Base-by-base conservation (phyloP, 352 stramenopile genomes). In the Pythium guiyangense region DNA sequence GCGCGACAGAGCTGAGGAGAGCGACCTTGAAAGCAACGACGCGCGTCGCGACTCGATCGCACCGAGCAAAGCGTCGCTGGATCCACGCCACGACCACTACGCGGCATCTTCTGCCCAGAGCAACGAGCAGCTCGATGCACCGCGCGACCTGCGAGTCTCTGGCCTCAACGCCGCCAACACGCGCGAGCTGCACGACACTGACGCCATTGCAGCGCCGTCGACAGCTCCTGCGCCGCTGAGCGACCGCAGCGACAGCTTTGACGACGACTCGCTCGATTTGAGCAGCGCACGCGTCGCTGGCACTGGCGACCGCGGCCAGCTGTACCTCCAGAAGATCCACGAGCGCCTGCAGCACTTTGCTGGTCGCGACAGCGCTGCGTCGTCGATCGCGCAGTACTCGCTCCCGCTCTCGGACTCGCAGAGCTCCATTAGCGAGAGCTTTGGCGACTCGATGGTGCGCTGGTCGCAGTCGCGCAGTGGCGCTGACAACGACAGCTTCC, bases 371-470 rank as follows among this genome's bases (percentile, higher is more conserved):
- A 57, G 49, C 6, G 63, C 58, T 4, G 46, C 56, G 6, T 74
- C 64, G 17, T 61, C 63, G 11, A 40, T 52, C 6, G 43, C 52
- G 6, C 81, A 89, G 54, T 89, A 81, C 27, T 89, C 78, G 31
- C 57, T 89, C 52, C 79, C 77, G 27, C 60, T 69, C 11, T 87
- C 79, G 0, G 77, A 88, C 25, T 74, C 74, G 26, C 72, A 84
- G 34, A 89, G 73, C 53, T 91, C 73, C 8, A 75, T 87, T 39
- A 69, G 78, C 46, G 73, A 79, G 18, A 86, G 63, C 35, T 63
- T 83, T n/a, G 57, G 31, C 31, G 31, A 37, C 31, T 66, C 52
- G 62, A 57, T 0, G 35, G 63, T 2, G 54, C 57, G 11, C 31
- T 37, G 1, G 31, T 12, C 31, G 6, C 31, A 37, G 6, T 34